Evolutionary conservation across 2,329 filamentous ascomycete genomes (phyloP), one percentile per base, ranked within the genome.

Genomic region (Curvularia eragrostidis): DNA sequence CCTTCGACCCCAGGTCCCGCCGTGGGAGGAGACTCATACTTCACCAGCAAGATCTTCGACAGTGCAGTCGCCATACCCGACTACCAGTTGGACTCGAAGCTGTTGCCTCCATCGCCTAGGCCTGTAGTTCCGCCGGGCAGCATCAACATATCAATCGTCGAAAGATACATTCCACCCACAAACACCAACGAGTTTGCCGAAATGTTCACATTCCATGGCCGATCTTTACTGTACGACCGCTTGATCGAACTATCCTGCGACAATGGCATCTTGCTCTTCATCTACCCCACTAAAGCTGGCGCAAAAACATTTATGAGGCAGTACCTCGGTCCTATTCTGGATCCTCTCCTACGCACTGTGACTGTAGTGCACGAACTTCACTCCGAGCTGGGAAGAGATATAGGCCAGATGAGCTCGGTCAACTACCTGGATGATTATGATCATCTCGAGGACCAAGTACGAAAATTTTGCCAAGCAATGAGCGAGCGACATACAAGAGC

Each of bases 121-220:
- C 85, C 85, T 2, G 81, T 87, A 42, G 86, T 87, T 1, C 83
- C 85, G 5, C 86, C 86, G 0, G 81, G 81, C 18, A 85, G 83
- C 48, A 84, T 88, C 59, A 81, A 88, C 53, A 77, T 88, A 39
- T 84, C 85, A 1, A 79, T 88, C 12, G 80, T 89, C 3, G 87
- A 89, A 73, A 83, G 87, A 36, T 89, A 87, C 70, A 85, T 89
- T n/a, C 87, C 87, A 18, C 86, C 87, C 2, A 82, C 85, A 0
- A 86, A 82, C 21, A 68, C 77, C 0, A 81, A 84, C 63, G 87
- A 89, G 67, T 87, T 86, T 58, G 74, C 78, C 30, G 82, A 86
- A 61, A 81, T 89, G 67, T 88, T 88, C 70, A 79, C 77, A 15
- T 75, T 80, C 3, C 79, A 77, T 43, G 82, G 83, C 5, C 69